Conservation (phyloP, 176 grass and related monocot genomes). For the Secale cereale region DNA sequence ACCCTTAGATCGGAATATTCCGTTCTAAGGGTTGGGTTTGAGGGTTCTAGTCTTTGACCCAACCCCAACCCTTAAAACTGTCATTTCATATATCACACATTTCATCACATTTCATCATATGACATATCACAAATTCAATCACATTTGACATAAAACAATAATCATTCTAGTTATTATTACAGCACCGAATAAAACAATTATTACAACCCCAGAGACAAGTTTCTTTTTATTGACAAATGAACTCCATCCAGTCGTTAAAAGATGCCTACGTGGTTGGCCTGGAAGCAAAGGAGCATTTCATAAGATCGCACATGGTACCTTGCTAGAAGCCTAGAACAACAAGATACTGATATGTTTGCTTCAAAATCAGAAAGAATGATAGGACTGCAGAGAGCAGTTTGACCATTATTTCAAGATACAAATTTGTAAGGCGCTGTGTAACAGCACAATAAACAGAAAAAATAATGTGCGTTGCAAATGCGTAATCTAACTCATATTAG, state of each 20-base stretch:
- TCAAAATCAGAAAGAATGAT: background rate
- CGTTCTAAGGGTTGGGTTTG: no score
- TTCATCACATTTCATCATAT: no score
- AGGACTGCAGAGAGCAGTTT: background rate
- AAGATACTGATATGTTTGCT: slow-evolving; percentile 2
- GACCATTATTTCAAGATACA: background rate
- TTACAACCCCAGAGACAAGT: slow-evolving; percentile 84
- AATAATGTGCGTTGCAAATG: background rate
- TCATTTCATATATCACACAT: no score
- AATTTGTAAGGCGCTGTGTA: background rate
- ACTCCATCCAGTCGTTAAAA: slow-evolving; percentile 98
- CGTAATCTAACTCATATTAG: background rate
- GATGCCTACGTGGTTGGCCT: slow-evolving; percentile 99
- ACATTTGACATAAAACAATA: no score
- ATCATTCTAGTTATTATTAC: no score
- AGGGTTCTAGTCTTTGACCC: no score
- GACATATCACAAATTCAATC: no score
- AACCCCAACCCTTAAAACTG: no score
- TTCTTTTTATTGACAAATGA: slow-evolving; percentile 98
- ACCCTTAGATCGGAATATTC: no score
- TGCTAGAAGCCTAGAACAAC: background rate
- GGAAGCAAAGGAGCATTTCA: slow-evolving; percentile 28
- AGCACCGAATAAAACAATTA: no score
- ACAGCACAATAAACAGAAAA: background rate
- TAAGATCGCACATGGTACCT: background rate